A percentile compares a stretch with the other conserved stretches of the same genome.
These are phyloP conservation scores for Penicillium odoratum DNA, from an alignment of 495 filamentous ascomycete genomes.

Conservation along the genomic window DNA sequence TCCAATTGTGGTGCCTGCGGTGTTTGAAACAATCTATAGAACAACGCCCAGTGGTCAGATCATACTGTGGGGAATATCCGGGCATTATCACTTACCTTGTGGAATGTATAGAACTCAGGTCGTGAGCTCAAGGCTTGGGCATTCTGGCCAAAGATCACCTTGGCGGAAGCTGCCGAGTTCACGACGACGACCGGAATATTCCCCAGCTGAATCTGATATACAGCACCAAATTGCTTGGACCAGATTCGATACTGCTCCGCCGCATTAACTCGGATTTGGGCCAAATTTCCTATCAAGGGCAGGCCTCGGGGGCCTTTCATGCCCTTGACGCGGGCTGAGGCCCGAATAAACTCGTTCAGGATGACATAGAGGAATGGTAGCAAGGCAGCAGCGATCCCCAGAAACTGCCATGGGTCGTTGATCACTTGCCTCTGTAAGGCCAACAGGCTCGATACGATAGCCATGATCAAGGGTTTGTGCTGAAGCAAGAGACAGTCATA, in stretches of 20 bases:
- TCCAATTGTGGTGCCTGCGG: conserved; percentile 65
- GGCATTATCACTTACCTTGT: conserved; percentile 47
- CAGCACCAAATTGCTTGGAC: conserved; percentile 56
- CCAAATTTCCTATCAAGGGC: conserved; percentile 64
- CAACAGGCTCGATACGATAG: conserved; percentile 28
- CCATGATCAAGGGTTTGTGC: conserved; percentile 25
- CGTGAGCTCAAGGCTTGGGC: conserved; percentile 59
- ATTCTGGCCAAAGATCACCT: conserved; percentile 58
- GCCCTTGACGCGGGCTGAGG: conserved; percentile 47
- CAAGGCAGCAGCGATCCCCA: conserved; percentile 27
- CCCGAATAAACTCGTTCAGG: conserved; percentile 53
- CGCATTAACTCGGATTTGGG: conserved; percentile 58
- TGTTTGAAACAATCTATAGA: conserved; percentile 58
- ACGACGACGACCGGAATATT: conserved; percentile 62
- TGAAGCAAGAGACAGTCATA: background rate
- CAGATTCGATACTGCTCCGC: conserved; percentile 61
- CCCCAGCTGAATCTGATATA: conserved; percentile 66
- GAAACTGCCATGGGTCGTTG: conserved; percentile 29
- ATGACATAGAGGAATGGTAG: conserved; percentile 47
- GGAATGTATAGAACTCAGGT: conserved; percentile 65
- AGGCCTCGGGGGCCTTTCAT: conserved; percentile 56
- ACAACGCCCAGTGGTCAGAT: background rate
- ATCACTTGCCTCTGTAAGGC: conserved; percentile 24
- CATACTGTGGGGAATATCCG: background rate
- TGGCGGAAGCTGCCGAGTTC: conserved; percentile 57